These are phyloP conservation scores for Aspergillus pseudoviridinutans DNA, from an alignment of 2,329 filamentous ascomycete genomes.

Conservation along the genomic window DNA sequence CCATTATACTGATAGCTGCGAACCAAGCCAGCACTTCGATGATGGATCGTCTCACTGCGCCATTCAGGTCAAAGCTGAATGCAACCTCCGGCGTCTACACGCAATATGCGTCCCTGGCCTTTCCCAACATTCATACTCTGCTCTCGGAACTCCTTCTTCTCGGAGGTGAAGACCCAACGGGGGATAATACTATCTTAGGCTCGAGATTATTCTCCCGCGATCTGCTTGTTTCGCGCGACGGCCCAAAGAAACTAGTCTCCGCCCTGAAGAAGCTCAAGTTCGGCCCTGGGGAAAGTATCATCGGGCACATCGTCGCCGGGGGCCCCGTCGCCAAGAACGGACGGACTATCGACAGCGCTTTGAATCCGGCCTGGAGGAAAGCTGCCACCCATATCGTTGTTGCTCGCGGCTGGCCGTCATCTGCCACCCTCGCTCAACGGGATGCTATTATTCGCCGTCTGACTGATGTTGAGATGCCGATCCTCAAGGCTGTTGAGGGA, in stretches of 20 bases:
- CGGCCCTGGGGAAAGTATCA: background rate
- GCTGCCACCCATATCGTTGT: background rate
- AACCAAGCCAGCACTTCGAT: background rate
- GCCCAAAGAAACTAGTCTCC: background rate
- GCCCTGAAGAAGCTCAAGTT: background rate
- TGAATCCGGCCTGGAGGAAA: background rate
- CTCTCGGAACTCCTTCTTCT: background rate
- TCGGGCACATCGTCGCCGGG: background rate
- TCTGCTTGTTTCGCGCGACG: background rate
- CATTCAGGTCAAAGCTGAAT: background rate
- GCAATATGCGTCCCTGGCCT: background rate
- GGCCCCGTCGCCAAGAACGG: background rate
- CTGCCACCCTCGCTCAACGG: background rate
- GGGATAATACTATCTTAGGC: background rate
- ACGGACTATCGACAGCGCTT: background rate
- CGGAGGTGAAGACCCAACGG: background rate
- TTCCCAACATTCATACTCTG: background rate
- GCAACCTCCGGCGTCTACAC: background rate
- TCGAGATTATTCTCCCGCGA: background rate
- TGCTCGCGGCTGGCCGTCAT: background rate
- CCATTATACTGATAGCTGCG: background rate
- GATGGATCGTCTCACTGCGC: background rate
- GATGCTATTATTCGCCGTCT: background rate
- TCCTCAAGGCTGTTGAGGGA: background rate
- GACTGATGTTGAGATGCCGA: background rate